These are phyloP conservation scores for Amborella trichopoda DNA, from an alignment of 164 flowering plant species.

Conservation along the genomic window DNA sequence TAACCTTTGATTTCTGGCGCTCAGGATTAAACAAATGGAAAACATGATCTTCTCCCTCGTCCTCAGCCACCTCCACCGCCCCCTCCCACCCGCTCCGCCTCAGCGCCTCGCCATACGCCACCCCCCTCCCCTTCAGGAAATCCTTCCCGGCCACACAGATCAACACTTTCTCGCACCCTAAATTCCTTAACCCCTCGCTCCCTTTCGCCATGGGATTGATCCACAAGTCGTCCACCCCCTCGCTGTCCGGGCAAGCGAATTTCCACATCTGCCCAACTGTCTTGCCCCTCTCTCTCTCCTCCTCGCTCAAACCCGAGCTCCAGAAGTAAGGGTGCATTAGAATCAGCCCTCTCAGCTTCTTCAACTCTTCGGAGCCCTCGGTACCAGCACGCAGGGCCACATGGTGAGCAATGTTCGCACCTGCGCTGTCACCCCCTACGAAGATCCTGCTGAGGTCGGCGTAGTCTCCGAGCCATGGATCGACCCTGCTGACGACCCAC, in stretches of 20 bases:
- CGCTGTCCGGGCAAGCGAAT: conserved; percentile 26
- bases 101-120: conserved; percentile 29
- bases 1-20: conserved; percentile 22
- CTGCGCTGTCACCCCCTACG: conserved; percentile 19
- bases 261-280: conserved; percentile 35
- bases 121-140: conserved; percentile 32
- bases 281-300: neutral
- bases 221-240: conserved; percentile 38
- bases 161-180: conserved; percentile 30
- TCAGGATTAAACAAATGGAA: conserved; percentile 32
- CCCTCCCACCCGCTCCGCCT: conserved; percentile 38
- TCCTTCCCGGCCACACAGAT: conserved; percentile 46
- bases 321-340: conserved; percentile 15
- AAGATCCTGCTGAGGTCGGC: conserved; percentile 4
- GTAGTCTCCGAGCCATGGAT: conserved; percentile 6
- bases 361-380: neutral
- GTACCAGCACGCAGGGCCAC: conserved; percentile 9
- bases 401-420: conserved; percentile 36
- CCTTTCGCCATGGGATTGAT: conserved; percentile 39
- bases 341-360: conserved; percentile 5
- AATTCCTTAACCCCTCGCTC: conserved; percentile 16
- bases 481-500: conserved; percentile 9
- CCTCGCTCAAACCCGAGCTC: conserved; percentile 5
- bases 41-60: conserved; percentile 34
- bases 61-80: conserved; percentile 32